Conservation (phyloP, 208 protist species). For the Crithidia acanthocephali region DNA sequence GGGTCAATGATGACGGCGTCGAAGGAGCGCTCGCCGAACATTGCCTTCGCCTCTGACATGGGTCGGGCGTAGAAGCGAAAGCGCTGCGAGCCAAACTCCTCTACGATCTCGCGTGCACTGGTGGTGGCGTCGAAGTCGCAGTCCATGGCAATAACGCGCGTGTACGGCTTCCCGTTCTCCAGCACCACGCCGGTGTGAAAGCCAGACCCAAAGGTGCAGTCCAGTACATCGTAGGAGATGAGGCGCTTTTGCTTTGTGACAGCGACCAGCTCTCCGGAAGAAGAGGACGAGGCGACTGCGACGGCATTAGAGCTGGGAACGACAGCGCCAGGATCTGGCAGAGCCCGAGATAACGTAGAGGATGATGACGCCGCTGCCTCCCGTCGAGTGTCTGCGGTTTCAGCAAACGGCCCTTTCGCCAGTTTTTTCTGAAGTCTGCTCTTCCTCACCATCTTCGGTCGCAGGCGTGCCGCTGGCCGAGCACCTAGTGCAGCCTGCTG, state of each 20-base stretch:
- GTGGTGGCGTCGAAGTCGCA: slow-evolving; percentile 62
- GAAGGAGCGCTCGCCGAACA: slow-evolving; percentile 88
- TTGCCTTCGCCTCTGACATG: slow-evolving; percentile 80
- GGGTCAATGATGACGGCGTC: slow-evolving; percentile 90
- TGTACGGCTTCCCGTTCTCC: slow-evolving; percentile 83
- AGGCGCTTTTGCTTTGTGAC: slow-evolving; percentile 50
- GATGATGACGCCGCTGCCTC: neutral
- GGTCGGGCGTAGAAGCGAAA: slow-evolving; percentile 76
- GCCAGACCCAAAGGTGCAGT: slow-evolving; percentile 87
- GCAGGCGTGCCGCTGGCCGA: slow-evolving; percentile 20
- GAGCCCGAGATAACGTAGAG: neutral
- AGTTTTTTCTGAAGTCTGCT: slow-evolving; percentile 8
- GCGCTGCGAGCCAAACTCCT: slow-evolving; percentile 69
- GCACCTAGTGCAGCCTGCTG: slow-evolving; percentile 43
- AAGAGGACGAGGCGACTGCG: slow-evolving; percentile 1
- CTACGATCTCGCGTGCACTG: slow-evolving; percentile 49
- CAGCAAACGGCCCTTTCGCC: neutral
- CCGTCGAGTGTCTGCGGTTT: neutral
- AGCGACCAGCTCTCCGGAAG: slow-evolving; percentile 18
- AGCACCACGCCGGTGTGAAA: slow-evolving; percentile 84
- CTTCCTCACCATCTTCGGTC: neutral
- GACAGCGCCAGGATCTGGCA: slow-evolving; percentile 2
- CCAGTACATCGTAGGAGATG: slow-evolving; percentile 84
- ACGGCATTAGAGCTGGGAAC: neutral
- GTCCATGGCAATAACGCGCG: slow-evolving; percentile 86